phyloP scores from a whole-genome alignment of 2,329 filamentous ascomycete species.

The Fusarium gaditjirri region DNA sequence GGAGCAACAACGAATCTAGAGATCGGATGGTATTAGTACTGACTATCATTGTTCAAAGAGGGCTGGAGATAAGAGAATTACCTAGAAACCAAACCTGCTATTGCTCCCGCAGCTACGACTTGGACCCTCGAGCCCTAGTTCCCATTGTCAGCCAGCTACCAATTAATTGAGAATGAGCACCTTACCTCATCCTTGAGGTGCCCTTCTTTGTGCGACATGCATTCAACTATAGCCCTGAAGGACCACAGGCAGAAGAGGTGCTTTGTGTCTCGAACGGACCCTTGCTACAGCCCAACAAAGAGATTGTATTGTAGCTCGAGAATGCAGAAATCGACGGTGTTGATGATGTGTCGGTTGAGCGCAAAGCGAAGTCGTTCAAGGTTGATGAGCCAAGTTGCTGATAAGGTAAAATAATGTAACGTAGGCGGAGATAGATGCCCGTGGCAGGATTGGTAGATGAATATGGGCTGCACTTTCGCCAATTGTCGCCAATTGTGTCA shows the following conservation, averaged over 20 bases:
- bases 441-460: constrained; percentile 11
- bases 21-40: constrained; percentile 23
- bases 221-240: constrained; percentile 39
- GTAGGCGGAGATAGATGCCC: constrained; percentile 34
- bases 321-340: not conserved
- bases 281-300: not conserved
- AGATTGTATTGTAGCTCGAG: not conserved
- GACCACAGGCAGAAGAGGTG: constrained; percentile 20
- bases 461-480: not conserved
- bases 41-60: not conserved
- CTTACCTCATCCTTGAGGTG: constrained; percentile 70
- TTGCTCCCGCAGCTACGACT: constrained; percentile 65
- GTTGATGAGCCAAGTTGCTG: constrained; percentile 24
- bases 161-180: not conserved
- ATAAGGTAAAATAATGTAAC: constrained; percentile 21
- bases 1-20: constrained; percentile 89
- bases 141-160: constrained; percentile 14
- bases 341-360: not conserved
- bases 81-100: constrained; percentile 89
- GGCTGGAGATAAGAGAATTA: constrained; percentile 51
- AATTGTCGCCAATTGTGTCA: not conserved
- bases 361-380: constrained; percentile 52
- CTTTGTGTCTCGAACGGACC: constrained; percentile 32
- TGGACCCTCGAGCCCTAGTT: constrained; percentile 65
- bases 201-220: constrained; percentile 51